Evolutionary conservation across 306 rosid species (phyloP).

Genomic region (Casuarina equisetifolia): DNA sequence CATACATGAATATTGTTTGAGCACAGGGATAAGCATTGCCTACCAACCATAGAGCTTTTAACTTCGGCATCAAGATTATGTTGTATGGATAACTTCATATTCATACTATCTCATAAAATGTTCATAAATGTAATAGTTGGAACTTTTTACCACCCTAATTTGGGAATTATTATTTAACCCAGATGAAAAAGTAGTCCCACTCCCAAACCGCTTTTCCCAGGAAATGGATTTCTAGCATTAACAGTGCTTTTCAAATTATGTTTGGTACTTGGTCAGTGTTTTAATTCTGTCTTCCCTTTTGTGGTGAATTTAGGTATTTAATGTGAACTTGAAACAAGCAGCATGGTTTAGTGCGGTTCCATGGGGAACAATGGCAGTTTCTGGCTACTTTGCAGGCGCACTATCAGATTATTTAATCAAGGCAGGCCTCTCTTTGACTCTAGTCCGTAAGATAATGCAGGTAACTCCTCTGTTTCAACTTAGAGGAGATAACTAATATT

Average conservation of each 20-base stretch:
- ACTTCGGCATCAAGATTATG: not conserved
- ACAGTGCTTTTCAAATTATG: not conserved
- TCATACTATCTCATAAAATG: too few species aligned
- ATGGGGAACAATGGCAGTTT: constrained; percentile 93
- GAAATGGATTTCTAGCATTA: not conserved
- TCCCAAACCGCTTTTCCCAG: too few species aligned
- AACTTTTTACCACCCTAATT: too few species aligned
- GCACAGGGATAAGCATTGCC: not conserved
- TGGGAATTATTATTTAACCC: not conserved
- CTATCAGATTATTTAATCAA: constrained; percentile 69
- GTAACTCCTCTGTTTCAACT: constrained; percentile 32
- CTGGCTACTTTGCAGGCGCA: constrained; percentile 80
- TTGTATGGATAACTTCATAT: not conserved
- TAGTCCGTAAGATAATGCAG: constrained; percentile 90
- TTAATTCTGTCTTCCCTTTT: not conserved
- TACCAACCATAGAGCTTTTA: not conserved
- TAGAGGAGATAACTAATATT: not conserved
- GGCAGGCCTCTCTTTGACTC: constrained; percentile 62
- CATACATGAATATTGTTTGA: not conserved
- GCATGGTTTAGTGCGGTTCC: constrained; percentile 98
- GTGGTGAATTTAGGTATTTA: constrained; percentile 57
- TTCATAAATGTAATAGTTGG: too few species aligned
- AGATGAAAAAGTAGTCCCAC: not conserved
- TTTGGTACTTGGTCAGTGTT: constrained; percentile 1
- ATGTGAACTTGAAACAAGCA: constrained; percentile 88